Evolutionary conservation across 257 asterid genomes (phyloP).

Genomic region (Forsythia suspensa): DNA sequence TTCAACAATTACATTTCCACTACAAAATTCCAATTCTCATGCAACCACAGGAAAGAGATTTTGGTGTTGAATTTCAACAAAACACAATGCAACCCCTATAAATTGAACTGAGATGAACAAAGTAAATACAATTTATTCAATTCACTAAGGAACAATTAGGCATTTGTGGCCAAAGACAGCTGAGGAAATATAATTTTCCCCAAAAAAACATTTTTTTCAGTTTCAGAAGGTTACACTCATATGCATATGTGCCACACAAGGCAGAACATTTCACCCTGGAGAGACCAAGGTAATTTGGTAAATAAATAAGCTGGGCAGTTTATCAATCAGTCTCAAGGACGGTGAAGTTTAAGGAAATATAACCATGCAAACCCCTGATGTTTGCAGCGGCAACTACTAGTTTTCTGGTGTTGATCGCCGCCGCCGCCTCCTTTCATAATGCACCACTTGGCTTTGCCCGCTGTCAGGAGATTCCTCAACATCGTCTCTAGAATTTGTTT

Average conservation of each 20-base stretch:
- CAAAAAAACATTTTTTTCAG: neutral
- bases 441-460: conserved; percentile 24
- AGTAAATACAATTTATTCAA: neutral
- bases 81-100: neutral
- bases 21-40: too few species aligned
- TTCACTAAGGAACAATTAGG: neutral
- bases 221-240: neutral
- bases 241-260: neutral
- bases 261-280: neutral
- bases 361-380: neutral
- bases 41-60: too few species aligned
- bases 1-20: too few species aligned
- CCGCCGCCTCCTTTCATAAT: conserved; percentile 17
- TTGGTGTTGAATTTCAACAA: neutral
- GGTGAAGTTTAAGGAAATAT: neutral
- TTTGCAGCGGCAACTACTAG: conserved; percentile 8
- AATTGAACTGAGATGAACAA: neutral
- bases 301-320: neutral
- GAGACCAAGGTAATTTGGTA: neutral
- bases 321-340: neutral
- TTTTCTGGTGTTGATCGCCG: conserved; percentile 38
- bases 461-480: conserved; percentile 37
- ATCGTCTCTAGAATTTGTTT: conserved; percentile 45
- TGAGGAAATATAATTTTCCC: neutral
- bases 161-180: neutral